These are phyloP conservation scores for Plenodomus biglobosus DNA, from an alignment of 2,329 filamentous ascomycete genomes.

Conservation along the genomic window DNA sequence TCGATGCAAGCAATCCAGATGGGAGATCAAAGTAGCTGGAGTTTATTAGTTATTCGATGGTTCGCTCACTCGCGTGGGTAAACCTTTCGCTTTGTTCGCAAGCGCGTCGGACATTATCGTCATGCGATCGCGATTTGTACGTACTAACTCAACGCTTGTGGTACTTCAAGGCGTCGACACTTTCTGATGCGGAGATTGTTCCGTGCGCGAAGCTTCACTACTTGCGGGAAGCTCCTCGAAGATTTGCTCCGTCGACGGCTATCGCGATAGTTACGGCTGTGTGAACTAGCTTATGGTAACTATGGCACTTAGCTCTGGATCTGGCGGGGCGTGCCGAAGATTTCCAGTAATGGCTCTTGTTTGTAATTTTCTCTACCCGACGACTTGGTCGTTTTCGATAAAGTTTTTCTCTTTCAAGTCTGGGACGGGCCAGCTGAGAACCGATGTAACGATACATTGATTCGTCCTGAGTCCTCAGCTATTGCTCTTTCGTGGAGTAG, in stretches of 20 bases:
- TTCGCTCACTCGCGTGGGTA: no score
- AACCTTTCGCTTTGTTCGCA: no score
- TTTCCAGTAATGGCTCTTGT: not conserved
- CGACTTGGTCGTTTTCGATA: not conserved
- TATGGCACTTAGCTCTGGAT: not conserved
- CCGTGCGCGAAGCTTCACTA: not conserved
- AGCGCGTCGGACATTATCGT: not conserved
- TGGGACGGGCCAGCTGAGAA: no score
- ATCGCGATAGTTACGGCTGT: not conserved
- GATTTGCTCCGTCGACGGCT: not conserved
- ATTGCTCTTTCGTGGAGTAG: no score
- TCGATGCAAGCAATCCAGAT: no score
- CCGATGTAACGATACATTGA: no score
- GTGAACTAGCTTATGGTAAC: not conserved
- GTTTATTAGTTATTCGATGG: no score
- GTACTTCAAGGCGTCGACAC: not conserved
- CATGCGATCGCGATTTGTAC: not conserved
- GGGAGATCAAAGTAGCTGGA: no score
- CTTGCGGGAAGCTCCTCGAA: not conserved
- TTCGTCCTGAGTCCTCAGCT: no score
- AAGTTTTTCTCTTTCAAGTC: not conserved
- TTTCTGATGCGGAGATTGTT: not conserved
- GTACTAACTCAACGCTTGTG: no score
- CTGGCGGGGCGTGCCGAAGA: not conserved
- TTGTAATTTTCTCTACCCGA: not conserved